Evolutionary conservation across 345 rosid species (phyloP).

Genomic region (Salix koriyanagi): DNA sequence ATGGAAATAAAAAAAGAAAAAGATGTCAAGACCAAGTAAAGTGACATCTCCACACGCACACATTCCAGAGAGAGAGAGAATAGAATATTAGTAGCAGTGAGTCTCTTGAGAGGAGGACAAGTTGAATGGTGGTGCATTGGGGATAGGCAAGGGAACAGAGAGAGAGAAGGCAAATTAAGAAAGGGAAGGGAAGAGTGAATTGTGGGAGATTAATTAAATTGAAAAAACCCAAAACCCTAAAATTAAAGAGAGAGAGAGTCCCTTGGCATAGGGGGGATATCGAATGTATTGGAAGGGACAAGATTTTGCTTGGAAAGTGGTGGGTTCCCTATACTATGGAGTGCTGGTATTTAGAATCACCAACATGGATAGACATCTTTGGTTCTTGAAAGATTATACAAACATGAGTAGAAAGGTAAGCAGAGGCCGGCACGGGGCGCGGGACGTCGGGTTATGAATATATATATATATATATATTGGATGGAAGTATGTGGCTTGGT

Average conservation of each 20-base stretch:
- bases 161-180: not conserved
- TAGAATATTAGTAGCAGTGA: not conserved
- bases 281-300: not conserved
- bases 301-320: not conserved
- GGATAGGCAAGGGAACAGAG: not conserved
- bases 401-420: not conserved
- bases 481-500: not conserved
- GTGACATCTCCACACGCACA: not conserved
- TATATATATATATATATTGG: no score
- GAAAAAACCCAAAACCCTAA: not conserved
- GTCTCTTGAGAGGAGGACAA: not conserved
- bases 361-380: not conserved
- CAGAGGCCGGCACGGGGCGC: constrained; percentile 2
- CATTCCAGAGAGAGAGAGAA: constrained; percentile 1
- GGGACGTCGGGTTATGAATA: constrained; percentile 6
- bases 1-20: not conserved
- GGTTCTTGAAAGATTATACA: not conserved
- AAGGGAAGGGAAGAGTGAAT: not conserved
- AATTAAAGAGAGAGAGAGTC: not conserved
- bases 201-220: not conserved
- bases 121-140: not conserved
- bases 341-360: not conserved
- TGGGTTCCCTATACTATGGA: not conserved
- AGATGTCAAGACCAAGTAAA: constrained; percentile 3
- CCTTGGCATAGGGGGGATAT: not conserved